phyloP scores from a whole-genome alignment of 2,329 filamentous ascomycete genomes.

The Camillea tinctor region DNA sequence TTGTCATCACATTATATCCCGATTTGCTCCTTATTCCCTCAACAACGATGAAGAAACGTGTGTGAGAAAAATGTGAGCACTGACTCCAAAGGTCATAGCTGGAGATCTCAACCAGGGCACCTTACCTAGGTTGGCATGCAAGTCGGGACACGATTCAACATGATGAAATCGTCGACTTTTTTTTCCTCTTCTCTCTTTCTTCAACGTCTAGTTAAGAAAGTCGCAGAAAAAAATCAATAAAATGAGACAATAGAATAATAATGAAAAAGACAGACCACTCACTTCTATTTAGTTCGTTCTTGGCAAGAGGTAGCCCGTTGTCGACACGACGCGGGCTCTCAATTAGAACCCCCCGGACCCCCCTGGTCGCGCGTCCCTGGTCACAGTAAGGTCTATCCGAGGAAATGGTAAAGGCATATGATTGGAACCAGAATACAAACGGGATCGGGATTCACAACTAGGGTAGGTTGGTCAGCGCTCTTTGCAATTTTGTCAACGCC shows the following conservation, averaged over 20 bases:
- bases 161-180: background rate
- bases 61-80: background rate
- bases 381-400: background rate
- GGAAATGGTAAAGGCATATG: background rate
- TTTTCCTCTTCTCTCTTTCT: background rate
- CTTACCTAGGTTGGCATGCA: background rate
- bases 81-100: background rate
- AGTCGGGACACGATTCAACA: background rate
- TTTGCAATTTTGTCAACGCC: background rate
- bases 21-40: background rate
- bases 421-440: background rate
- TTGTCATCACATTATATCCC: background rate
- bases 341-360: background rate
- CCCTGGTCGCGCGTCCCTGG: background rate
- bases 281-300: too few relatives aligned
- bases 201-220: background rate
- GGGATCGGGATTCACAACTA: background rate
- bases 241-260: too few relatives aligned
- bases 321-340: background rate
- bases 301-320: background rate
- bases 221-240: too few relatives aligned
- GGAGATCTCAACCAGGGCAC: too few relatives aligned
- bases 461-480: background rate
- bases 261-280: background rate
- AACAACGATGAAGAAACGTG: background rate